Conservation (phyloP, 495 filamentous ascomycete genomes). For the Aspergillus ostianus region DNA sequence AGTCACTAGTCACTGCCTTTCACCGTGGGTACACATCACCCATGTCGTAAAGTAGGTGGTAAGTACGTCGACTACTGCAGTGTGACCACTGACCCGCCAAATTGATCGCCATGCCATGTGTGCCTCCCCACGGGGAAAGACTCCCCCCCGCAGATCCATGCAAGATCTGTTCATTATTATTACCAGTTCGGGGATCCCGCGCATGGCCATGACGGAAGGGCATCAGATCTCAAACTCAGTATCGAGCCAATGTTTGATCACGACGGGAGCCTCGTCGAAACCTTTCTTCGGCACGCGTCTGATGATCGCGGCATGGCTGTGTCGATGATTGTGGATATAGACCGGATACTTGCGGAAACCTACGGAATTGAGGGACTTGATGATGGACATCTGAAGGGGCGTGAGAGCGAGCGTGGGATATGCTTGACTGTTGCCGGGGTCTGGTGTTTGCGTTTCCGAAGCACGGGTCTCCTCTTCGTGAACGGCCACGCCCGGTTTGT, state of each 20-base stretch:
- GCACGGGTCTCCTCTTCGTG: background rate
- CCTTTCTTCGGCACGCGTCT: conserved; percentile 60
- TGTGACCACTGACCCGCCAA: too few species aligned
- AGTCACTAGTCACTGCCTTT: background rate
- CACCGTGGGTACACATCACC: too few species aligned
- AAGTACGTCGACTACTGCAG: background rate
- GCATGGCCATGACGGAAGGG: background rate
- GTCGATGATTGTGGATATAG: conserved; percentile 75
- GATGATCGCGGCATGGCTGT: conserved; percentile 90
- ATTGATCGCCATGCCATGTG: too few species aligned
- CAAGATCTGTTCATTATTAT: background rate
- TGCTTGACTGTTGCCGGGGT: conserved; percentile 12
- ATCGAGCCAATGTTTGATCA: conserved; percentile 78
- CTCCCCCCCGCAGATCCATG: background rate
- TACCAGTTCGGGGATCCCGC: background rate
- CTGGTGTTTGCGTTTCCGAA: background rate
- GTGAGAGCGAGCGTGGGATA: conserved; percentile 75
- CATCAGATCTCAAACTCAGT: conserved; percentile 67
- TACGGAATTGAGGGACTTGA: conserved; percentile 69
- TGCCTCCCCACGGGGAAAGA: background rate
- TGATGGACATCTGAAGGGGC: conserved; percentile 77
- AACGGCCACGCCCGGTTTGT: background rate
- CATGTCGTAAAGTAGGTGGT: too few species aligned
- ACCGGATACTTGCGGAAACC: conserved; percentile 81
- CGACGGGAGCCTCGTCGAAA: conserved; percentile 74